Percentiles rank a stretch among this genome's conserved stretches.
Conservation (phyloP, 2,329 filamentous ascomycete genomes). For the Colletotrichum horii region DNA sequence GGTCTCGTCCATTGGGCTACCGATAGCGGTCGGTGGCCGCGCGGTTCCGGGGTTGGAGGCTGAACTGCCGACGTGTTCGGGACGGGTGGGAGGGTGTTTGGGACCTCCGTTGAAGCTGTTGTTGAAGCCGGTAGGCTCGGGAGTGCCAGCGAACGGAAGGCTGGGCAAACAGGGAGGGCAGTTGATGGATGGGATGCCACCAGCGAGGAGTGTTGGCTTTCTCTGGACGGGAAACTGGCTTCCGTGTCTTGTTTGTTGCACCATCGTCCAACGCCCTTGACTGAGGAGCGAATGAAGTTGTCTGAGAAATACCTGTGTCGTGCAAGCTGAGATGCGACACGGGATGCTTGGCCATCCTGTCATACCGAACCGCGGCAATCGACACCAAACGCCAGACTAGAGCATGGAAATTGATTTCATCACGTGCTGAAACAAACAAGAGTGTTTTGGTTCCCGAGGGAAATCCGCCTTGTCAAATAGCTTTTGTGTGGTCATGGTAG, state of each 20-base stretch:
- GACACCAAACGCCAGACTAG: not conserved
- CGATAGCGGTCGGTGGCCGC: not conserved
- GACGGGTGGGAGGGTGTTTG: not conserved
- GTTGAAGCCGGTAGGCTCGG: not conserved
- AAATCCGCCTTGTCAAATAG: not conserved
- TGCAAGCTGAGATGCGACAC: not conserved
- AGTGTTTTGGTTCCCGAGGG: not conserved
- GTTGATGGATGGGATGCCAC: not conserved
- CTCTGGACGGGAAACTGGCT: not conserved
- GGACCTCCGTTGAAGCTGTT: not conserved
- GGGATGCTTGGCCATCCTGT: not conserved
- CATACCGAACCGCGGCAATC: not conserved
- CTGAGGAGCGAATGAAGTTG: not conserved
- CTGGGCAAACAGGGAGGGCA: not conserved
- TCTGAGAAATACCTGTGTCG: not conserved
- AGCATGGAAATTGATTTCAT: not conserved
- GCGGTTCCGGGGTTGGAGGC: slow-evolving; percentile 2
- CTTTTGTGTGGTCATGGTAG: not conserved
- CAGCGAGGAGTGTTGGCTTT: not conserved
- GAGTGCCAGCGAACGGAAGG: not conserved
- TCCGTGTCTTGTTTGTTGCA: not conserved
- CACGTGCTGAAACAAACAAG: not conserved
- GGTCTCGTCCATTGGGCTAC: not conserved
- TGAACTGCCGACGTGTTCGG: not conserved
- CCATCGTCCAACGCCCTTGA: not conserved